phyloP scores from a whole-genome alignment of 2,329 filamentous ascomycete species.

The Arthroderma uncinatum region DNA sequence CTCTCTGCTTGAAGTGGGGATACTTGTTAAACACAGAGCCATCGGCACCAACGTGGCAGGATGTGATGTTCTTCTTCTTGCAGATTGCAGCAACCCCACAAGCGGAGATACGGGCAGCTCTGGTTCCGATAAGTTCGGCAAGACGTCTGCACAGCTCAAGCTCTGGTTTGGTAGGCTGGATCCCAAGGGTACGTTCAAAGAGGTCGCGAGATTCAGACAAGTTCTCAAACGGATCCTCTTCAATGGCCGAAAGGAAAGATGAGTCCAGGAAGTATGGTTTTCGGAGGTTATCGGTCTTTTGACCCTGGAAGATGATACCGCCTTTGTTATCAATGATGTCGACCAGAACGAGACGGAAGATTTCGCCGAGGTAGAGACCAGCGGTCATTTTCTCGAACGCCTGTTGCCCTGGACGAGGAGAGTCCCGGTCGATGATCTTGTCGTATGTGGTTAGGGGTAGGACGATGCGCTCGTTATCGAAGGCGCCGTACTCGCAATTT shows the following conservation, averaged over 20 bases:
- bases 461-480: slow-evolving; percentile 85
- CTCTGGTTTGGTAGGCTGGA: slow-evolving; percentile 63
- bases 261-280: slow-evolving; percentile 85
- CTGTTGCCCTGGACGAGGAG: slow-evolving; percentile 85
- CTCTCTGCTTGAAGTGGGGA: slow-evolving; percentile 90
- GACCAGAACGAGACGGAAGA: slow-evolving; percentile 78
- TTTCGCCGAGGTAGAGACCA: slow-evolving; percentile 84
- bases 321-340: slow-evolving; percentile 73
- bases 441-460: slow-evolving; percentile 81
- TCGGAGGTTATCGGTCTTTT: slow-evolving; percentile 68
- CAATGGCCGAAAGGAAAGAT: slow-evolving; percentile 84
- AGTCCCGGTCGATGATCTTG: slow-evolving; percentile 76
- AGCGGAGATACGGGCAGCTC: slow-evolving; percentile 80
- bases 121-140: slow-evolving; percentile 87
- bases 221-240: slow-evolving; percentile 95
- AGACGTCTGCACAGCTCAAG: slow-evolving; percentile 80
- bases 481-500: slow-evolving; percentile 96
- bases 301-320: slow-evolving; percentile 65
- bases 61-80: slow-evolving; percentile 84
- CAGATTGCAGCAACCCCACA: slow-evolving; percentile 94
- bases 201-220: slow-evolving; percentile 76
- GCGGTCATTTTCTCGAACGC: slow-evolving; percentile 98
- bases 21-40: slow-evolving; percentile 99
- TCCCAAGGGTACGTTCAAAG: slow-evolving; percentile 63
- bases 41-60: slow-evolving; percentile 90